Base-by-base conservation (phyloP, 441 rosid species). In the Populus trichocarpa region DNA sequence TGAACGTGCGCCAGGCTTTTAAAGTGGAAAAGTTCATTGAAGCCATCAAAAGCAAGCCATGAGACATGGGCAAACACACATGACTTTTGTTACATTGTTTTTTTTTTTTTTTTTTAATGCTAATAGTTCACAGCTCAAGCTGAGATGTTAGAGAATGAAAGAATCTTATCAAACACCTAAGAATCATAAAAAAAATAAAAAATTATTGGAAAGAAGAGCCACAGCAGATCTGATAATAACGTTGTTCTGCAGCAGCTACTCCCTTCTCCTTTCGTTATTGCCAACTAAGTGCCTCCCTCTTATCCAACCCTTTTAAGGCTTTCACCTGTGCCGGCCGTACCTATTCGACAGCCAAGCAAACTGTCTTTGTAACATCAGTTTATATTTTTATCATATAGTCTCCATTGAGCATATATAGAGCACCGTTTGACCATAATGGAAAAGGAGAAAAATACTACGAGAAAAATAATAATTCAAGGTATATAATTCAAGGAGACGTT, bases 321-420 rank as follows among this genome's bases (percentile, higher is more conserved):
- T 57, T 79, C 86, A 33, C 77, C 88, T 59, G 69, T 74, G 38
- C 85, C 89, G 66, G 65, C 79, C 78, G 84, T 69, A 78, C 89
- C 88, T 85, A 86, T 81, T 90, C 89, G 81, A 89, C 89, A 83
- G 90, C 89, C 94, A 90, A 87, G 78, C 92, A 89, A 81, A 89
- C 92, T 88, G 88, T 87, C 81, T 71, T 65, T 84, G 85, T 83
- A 79, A 77, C 70, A 89, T 88, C 89, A 90, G 90, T 82, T 80
- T 75, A 67, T 28, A 72, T 28, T 28, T 67, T 84, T 71, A 38
- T 32, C 26, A 6, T 25, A 35, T 7, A 16, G 28, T 33, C 23
- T 28, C 68, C 30, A 28, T 28, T 38, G 42, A 9, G 42, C 42
- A 38, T 36, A 36, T 36, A 36, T 0, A 36, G 40, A 36, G 40